Conservation (phyloP, 202 grass and related monocot species). For the Brachypodium distachyon region DNA sequence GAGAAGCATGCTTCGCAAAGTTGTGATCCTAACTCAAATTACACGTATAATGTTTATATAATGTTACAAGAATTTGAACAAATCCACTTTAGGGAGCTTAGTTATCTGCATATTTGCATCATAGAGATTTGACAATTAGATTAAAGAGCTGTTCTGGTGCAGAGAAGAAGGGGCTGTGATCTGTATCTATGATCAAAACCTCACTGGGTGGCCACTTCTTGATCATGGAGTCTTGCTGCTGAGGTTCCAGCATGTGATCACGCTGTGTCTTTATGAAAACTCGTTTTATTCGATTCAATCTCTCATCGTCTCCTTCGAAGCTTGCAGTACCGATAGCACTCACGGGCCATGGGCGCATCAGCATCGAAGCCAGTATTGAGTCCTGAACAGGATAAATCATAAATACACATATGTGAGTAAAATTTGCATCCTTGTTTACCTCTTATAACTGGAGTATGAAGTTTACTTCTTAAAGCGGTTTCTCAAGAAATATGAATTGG, state of each 20-base stretch:
- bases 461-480: neutral
- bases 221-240: conserved; percentile 68
- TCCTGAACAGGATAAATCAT: conserved; percentile 31
- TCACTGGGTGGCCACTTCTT: conserved; percentile 61
- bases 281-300: conserved; percentile 31
- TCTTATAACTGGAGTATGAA: neutral
- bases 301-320: conserved; percentile 31
- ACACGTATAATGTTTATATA: neutral
- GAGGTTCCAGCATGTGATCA: conserved; percentile 47
- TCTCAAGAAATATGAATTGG: neutral
- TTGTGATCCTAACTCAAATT: neutral
- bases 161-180: conserved; percentile 73
- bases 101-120: conserved; percentile 19
- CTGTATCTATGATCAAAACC: conserved; percentile 42
- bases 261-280: conserved; percentile 56
- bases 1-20: conserved; percentile 23
- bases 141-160: conserved; percentile 41
- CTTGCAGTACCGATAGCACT: conserved; percentile 24
- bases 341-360: conserved; percentile 52
- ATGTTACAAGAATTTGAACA: conserved; percentile 14
- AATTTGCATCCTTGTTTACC: neutral
- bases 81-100: neutral
- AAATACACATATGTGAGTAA: neutral
- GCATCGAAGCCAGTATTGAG: conserved; percentile 50
- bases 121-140: conserved; percentile 49